phyloP scores from a whole-genome alignment of 768 basidiomycete species.

The Leucosporidium yakuticum region DNA sequence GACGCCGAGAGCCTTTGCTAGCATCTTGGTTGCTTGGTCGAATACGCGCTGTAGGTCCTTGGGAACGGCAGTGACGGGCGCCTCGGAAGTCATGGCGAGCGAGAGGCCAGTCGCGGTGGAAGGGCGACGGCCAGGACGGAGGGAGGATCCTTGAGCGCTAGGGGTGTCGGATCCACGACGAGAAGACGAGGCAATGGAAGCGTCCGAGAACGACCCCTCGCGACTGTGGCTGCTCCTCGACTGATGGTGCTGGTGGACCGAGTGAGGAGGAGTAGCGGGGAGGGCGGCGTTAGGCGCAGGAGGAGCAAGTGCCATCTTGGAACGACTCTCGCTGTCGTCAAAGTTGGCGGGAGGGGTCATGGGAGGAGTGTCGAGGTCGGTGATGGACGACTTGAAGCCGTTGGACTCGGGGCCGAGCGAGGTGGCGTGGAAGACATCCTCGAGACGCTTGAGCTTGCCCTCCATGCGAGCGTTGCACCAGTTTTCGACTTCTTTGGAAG shows the following conservation, averaged over 20 bases:
- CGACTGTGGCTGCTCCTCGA: not conserved
- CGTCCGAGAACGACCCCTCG: slow-evolving; percentile 4
- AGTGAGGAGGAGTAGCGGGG: slow-evolving; percentile 18
- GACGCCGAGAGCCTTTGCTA: slow-evolving; percentile 27
- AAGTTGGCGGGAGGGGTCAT: not conserved
- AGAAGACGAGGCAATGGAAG: slow-evolving; percentile 8
- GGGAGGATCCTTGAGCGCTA: not conserved
- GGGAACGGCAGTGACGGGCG: slow-evolving; percentile 23
- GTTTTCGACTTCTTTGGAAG: slow-evolving; percentile 35
- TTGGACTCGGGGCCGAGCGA: not conserved
- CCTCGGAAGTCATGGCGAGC: slow-evolving; percentile 25
- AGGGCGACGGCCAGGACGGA: not conserved
- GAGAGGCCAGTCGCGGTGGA: slow-evolving; percentile 10
- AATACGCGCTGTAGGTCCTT: slow-evolving; percentile 82
- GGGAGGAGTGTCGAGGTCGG: not conserved
- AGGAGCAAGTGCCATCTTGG: not conserved
- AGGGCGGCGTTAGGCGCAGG: not conserved
- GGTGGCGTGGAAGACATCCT: slow-evolving; percentile 7
- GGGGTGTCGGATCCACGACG: not conserved
- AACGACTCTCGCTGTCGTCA: not conserved
- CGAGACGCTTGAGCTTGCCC: slow-evolving; percentile 26
- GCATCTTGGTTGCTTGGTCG: slow-evolving; percentile 60
- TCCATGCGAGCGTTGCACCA: slow-evolving; percentile 39
- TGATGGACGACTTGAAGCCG: not conserved
- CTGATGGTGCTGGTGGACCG: not conserved